Conservation (phyloP, 179 eudicot species). For the Pouteria campechiana region DNA sequence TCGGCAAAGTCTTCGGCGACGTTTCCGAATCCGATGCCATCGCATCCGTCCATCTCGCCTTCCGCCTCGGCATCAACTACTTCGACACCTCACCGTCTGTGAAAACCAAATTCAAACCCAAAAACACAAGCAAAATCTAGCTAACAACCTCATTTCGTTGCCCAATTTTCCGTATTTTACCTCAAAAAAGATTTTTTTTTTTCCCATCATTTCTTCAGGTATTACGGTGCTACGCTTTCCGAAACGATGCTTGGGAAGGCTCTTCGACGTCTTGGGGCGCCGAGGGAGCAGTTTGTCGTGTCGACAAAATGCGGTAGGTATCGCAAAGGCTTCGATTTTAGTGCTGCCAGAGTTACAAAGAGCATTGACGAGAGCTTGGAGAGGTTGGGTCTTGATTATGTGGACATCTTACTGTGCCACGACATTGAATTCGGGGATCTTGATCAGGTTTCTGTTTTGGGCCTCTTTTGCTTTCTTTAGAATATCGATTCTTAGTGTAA, state of each 20-base stretch:
- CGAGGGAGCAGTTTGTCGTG: constrained; percentile 73
- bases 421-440: constrained; percentile 91
- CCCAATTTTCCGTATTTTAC: too few relatives aligned
- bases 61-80: constrained; percentile 74
- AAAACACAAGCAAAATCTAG: too few relatives aligned
- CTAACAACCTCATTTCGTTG: too few relatives aligned
- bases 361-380: constrained; percentile 94
- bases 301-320: constrained; percentile 96
- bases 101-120: too few relatives aligned
- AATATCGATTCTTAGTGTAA: neutral
- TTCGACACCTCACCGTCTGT: constrained; percentile 92
- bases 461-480: neutral
- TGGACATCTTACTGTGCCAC: constrained; percentile 89
- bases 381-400: constrained; percentile 92
- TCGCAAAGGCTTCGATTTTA: constrained; percentile 82
- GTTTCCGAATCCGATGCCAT: constrained; percentile 62
- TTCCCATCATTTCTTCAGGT: constrained; percentile 29
- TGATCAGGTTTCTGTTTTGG: constrained; percentile 53
- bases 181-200: too few relatives aligned
- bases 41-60: constrained; percentile 57
- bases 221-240: constrained; percentile 85
- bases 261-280: constrained; percentile 66
- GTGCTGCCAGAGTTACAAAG: constrained; percentile 85
- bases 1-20: constrained; percentile 82
- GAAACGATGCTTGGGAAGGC: constrained; percentile 78